Evolutionary conservation across 1,284 basidiomycete genomes (phyloP), one percentile per base, ranked within the genome.

Genomic region (Inonotus obliquus): DNA sequence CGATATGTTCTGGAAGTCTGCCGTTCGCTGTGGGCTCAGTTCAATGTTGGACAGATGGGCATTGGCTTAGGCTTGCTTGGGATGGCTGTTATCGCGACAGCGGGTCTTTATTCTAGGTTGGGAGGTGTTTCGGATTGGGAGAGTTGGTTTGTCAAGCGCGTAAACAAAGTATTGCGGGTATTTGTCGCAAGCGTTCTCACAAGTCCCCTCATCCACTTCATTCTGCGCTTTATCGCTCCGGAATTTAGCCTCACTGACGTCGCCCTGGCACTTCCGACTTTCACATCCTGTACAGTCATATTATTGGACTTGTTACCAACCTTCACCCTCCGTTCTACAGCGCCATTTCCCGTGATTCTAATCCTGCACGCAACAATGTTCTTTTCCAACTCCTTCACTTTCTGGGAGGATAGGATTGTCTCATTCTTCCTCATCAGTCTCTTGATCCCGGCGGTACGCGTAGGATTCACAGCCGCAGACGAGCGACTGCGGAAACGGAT

Each of bases 1-100:
- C 81, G 87, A 35, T 73, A 80, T 11, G 86, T 91, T 2, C 79
- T 97, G 38, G 76, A 78, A 0, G 81, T 82, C 2, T 95, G 96
- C 67, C 86, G 94, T 6, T 76, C 82, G 23, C 85, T 98, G 57
- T 99, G 97, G 97, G 96, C 97, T 0, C 92, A 92, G 69, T 99
- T 99, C 77, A 92, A 95, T 65, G 77, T 89, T 2, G 69, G 81
- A 0, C 78, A 92, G 11, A 98, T 99, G 79, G 73, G 74, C 2
- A 75, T 89, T 21, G 96, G 87, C 0, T 71, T 91, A 21, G 68
- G 73, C 0, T 74, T 87, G 6, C 74, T 91, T 55, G 72, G 71
- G 1, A 68, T 82, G 23, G 75, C 81, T 21, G 69, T 82, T 0
- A 59, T 81, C 2, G 77, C 83, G 0, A 73, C 77, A 0, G 83